Percentiles rank a stretch among this genome's conserved stretches.
phyloP scores from a whole-genome alignment of 2,329 filamentous ascomycete species.

The Chaetomiaceae sp. region DNA sequence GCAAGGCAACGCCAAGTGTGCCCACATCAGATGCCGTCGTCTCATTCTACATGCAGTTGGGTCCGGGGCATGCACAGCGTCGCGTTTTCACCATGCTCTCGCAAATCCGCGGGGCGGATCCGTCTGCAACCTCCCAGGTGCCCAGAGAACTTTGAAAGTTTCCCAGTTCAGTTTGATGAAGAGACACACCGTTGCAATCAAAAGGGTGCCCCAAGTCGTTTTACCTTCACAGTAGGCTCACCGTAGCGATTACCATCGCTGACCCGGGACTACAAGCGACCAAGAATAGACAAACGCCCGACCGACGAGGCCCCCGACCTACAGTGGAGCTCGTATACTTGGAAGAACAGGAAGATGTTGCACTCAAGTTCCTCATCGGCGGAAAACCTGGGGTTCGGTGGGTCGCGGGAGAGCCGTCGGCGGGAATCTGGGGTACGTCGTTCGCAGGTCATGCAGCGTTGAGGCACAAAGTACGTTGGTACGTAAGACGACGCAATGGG shows the following conservation, averaged over 20 bases:
- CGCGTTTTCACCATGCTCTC: not conserved
- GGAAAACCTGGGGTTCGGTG: conserved; percentile 10
- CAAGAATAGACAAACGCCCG: too few species aligned
- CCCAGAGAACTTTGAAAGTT: not conserved
- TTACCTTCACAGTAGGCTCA: too few species aligned
- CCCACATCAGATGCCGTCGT: not conserved
- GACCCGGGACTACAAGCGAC: too few species aligned
- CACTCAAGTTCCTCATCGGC: not conserved
- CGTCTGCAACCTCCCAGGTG: not conserved
- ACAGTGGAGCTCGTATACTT: too few species aligned
- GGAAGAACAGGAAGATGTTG: not conserved
- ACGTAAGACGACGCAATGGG: not conserved
- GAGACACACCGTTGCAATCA: not conserved
- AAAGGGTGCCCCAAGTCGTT: not conserved
- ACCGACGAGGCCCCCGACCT: too few species aligned
- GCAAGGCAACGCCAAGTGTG: not conserved
- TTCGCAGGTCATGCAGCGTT: not conserved
- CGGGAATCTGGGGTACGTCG: conserved; percentile 5
- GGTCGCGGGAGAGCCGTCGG: not conserved
- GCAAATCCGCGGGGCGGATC: not conserved
- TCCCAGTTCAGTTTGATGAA: too few species aligned
- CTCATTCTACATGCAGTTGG: not conserved
- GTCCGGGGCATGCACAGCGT: not conserved
- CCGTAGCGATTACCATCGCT: too few species aligned
- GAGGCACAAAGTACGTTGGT: not conserved